Base-by-base conservation (phyloP, 1,139 yeast genomes). In the Meyerozyma smithsonii region DNA sequence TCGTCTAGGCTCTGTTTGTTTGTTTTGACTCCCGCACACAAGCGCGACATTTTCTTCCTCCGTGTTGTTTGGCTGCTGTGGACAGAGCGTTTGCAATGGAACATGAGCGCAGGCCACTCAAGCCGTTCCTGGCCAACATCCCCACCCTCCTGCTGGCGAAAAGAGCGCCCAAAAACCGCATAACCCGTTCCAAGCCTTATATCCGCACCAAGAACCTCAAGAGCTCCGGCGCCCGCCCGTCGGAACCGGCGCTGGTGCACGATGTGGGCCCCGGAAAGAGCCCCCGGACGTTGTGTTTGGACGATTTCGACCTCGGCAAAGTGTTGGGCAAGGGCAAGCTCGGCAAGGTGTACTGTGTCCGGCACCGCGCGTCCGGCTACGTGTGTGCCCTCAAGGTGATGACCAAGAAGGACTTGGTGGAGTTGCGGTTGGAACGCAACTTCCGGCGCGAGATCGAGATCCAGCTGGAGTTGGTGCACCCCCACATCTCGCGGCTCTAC, bases 271-370 rank as follows among this genome's bases (percentile, higher is more conserved):
- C 23, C n/a, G 21, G 35, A 8, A 24, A 26, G 19, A 18, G 12
- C 17, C 15, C 12, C 18, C 10, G 10, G 14, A 26, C 11, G 11
- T 15, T 50, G 38, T 46, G 64, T 2, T 57, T 81, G 20, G 64
- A 72, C 23, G 95, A 87, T 55, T 92, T 88, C 64, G 96, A 89
- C 50, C 74, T 92, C 35, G 98, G 98, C 10, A 76, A 84, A 41
- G 81, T 85, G 42, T 71, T 92, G 28, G 98, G 98, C 0, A 88
- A 87, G 56, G 98, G 98, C 3, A 89, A 89, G 59, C 79, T 90
- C 51, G 98, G 98, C 3, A 81, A 79, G 50, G 98, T 92, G 0
- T 90, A 89, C 60, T 86, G 96, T 54, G 97, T 85, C 11, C 73
- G 76, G 44, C 97, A 90, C 56, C 81, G 77, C 50, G 53, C 63